Conservation (phyloP, 1,284 basidiomycete species). For the Ganoderma lucidum region DNA sequence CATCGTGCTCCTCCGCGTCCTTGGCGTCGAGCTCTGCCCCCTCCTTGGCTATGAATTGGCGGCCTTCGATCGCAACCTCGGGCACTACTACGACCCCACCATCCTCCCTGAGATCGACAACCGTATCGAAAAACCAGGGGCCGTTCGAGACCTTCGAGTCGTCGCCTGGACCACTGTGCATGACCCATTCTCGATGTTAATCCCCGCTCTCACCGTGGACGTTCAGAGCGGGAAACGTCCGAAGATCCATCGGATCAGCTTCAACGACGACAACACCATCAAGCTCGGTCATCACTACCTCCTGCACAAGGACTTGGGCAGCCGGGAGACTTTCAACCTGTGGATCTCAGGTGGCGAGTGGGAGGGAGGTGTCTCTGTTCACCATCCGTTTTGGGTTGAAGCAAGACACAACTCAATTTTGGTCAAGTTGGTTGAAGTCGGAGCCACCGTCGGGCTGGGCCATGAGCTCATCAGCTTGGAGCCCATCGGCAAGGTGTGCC, state of each 20-base stretch:
- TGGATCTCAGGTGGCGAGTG: neutral
- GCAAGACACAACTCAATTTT: neutral
- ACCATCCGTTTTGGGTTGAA: neutral
- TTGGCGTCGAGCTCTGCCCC: neutral
- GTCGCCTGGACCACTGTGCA: neutral
- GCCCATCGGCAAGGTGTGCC: neutral
- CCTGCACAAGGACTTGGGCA: neutral
- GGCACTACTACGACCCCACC: neutral
- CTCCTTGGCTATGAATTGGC: neutral
- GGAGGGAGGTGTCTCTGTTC: neutral
- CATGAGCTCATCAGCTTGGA: neutral
- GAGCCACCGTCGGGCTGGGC: neutral
- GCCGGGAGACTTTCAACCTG: neutral
- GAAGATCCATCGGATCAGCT: neutral
- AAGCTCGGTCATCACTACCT: neutral
- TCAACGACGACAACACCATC: neutral
- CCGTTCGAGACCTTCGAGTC: neutral
- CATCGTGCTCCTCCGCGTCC: neutral
- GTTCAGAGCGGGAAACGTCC: neutral
- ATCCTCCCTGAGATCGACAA: neutral
- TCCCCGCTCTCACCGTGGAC: neutral
- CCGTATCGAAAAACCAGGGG: neutral
- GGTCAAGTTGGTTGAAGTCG: neutral
- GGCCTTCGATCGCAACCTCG: neutral
- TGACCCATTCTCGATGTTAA: neutral